phyloP scores from a whole-genome alignment of 1,139 yeast genomes.

The Taphrina flavorubra region DNA sequence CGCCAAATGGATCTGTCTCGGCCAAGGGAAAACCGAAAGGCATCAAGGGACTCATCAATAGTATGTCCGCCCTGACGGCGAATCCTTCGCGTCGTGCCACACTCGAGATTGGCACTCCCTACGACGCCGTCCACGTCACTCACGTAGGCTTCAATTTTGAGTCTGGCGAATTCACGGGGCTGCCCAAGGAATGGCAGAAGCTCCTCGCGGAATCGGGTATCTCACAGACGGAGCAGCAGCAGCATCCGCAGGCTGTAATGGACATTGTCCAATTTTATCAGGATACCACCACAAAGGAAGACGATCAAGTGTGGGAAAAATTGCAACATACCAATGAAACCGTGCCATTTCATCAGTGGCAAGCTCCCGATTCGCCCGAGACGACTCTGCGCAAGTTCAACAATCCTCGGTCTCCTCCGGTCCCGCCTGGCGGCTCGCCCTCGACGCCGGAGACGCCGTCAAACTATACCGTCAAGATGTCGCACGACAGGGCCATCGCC shows the following conservation, averaged over 20 bases:
- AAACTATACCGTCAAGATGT: slow-evolving; percentile 25
- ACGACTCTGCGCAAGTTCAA: slow-evolving; percentile 45
- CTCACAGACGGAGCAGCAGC: slow-evolving; percentile 79
- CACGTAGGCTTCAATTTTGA: slow-evolving; percentile 88
- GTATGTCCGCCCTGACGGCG: slow-evolving; percentile 25
- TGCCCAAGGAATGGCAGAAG: slow-evolving; percentile 91
- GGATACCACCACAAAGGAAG: slow-evolving; percentile 47
- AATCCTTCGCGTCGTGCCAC: slow-evolving; percentile 11
- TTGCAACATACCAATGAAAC: slow-evolving; percentile 22
- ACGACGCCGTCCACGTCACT: slow-evolving; percentile 85
- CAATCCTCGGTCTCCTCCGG: slow-evolving; percentile 51
- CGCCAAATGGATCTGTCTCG: not conserved
- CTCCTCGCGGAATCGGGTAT: slow-evolving; percentile 85
- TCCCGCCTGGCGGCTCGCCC: slow-evolving; percentile 47
- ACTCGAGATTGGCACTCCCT: slow-evolving; percentile 82
- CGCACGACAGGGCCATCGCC: slow-evolving; percentile 15
- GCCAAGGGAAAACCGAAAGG: slow-evolving; percentile 15
- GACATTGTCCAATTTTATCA: slow-evolving; percentile 84
- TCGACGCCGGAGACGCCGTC: slow-evolving; percentile 35
- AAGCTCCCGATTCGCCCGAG: slow-evolving; percentile 28
- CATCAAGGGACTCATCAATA: slow-evolving; percentile 28
- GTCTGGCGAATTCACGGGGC: slow-evolving; percentile 85
- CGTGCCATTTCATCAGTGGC: not conserved
- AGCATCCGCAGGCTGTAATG: slow-evolving; percentile 92
- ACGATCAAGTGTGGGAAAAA: slow-evolving; percentile 32